Evolutionary conservation across 148 eudicot genomes (phyloP).

Genomic region (Chenopodium formosanum): DNA sequence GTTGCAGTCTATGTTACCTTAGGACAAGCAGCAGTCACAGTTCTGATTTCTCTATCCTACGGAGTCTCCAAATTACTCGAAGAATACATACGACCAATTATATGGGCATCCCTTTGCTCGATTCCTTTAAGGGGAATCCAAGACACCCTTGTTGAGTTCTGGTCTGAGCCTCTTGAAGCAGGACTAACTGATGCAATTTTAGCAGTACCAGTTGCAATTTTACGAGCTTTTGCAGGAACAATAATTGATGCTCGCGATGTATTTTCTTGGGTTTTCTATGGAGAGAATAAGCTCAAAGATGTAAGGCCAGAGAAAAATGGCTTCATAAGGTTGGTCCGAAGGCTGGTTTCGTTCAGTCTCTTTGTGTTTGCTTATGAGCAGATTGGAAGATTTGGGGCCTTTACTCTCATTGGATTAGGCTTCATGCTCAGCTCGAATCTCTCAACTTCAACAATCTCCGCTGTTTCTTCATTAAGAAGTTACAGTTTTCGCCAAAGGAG

Average conservation of each 20-base stretch:
- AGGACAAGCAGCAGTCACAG: constrained; percentile 66
- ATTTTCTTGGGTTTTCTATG: constrained; percentile 28
- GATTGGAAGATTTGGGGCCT: constrained; percentile 48
- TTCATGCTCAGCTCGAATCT: constrained; percentile 49
- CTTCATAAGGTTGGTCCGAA: constrained; percentile 51
- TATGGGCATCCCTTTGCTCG: constrained; percentile 74
- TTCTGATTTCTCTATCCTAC: constrained; percentile 41
- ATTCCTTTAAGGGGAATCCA: constrained; percentile 70
- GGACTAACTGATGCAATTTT: constrained; percentile 57
- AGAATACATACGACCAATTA: constrained; percentile 59
- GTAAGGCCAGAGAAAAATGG: constrained; percentile 44
- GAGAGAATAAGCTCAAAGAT: constrained; percentile 30
- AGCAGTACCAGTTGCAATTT: constrained; percentile 62
- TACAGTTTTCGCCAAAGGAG: constrained; percentile 49
- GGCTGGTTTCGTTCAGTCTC: constrained; percentile 63
- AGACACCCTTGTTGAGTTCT: constrained; percentile 59
- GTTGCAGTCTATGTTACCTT: constrained; percentile 64
- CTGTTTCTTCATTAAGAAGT: constrained; percentile 53
- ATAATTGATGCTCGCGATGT: constrained; percentile 49
- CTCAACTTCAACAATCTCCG: constrained; percentile 50
- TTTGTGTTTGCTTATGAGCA: constrained; percentile 64
- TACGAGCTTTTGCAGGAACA: constrained; percentile 53
- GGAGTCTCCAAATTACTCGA: constrained; percentile 45
- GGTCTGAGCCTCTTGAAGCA: constrained; percentile 61
- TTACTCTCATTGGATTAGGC: constrained; percentile 44